Evolutionary conservation across 2,329 filamentous ascomycete species (phyloP), one percentile per base, ranked within the genome.

Genomic region (Alternaria viburni): DNA sequence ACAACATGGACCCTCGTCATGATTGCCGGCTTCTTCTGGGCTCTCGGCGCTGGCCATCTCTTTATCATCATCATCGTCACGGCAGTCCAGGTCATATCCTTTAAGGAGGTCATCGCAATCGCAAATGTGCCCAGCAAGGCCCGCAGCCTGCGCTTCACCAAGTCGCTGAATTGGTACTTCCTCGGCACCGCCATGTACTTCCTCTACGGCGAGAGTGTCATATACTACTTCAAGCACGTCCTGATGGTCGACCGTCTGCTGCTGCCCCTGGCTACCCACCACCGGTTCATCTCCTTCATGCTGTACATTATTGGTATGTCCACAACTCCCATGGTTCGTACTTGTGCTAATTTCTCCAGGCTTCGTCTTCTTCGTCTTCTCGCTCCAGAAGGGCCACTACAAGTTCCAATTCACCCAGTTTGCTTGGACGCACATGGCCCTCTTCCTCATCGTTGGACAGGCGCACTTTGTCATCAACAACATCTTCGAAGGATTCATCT

Each of bases 401-500:
- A 93, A 91, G 80, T 98, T 99, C 83, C 96, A 99, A 82, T 99
- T 99, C 83, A 97, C 94, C 66, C 96, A 99, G 81, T 99, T 98
- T 76, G 96, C 94, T 57, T 99, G 96, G 96, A 98, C 96, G 13
- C 96, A 99, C 81, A 98, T 99, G 94, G 96, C 96, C 6, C 88
- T 99, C 19, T 98, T 97, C 84, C 86, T 99, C 75, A 97, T 99
- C 74, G 95, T 98, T 43, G 94, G 97, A 6, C 94, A 99, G 81
- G 94, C 96, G 13, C 96, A 99, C 80, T 99, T 99, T 81, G 93
- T 98, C 83, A 98, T 99, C 93, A 99, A 99, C 87, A 99, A 99
- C 82, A 91, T 99, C 69, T 96, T 99, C 74, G 96, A 99, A 83
- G 96, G 96, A 83, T 93, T 99, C 92, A 97, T 99, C 79, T 99